Evolutionary conservation across 2,329 filamentous ascomycete species (phyloP).

Genomic region (Aschersonia sp.): DNA sequence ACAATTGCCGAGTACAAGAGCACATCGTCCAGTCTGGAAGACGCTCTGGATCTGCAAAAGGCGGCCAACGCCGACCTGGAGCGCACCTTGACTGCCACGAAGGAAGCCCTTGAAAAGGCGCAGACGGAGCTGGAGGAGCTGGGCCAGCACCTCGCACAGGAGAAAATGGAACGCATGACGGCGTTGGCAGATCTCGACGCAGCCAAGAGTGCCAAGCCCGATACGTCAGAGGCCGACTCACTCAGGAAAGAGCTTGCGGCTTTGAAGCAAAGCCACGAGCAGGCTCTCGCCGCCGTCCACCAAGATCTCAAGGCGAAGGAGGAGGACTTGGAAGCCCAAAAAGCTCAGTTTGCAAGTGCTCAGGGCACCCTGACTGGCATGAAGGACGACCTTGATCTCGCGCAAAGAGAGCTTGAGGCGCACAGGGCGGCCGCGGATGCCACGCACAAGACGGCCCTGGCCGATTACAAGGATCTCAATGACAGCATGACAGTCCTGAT

Average conservation of each 20-base stretch:
- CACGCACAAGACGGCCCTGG: slow-evolving; percentile 37
- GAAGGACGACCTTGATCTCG: slow-evolving; percentile 29
- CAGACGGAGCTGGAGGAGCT: slow-evolving; percentile 34
- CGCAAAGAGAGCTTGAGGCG: slow-evolving; percentile 38
- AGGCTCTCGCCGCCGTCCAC: slow-evolving; percentile 20
- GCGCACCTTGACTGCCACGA: slow-evolving; percentile 20
- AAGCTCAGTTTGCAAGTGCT: slow-evolving; percentile 19
- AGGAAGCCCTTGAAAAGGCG: slow-evolving; percentile 27
- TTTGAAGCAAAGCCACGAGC: slow-evolving; percentile 31
- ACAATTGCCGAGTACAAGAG: slow-evolving; percentile 23
- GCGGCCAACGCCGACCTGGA: slow-evolving; percentile 21
- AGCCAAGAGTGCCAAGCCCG: slow-evolving; percentile 37
- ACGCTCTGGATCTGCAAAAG: slow-evolving; percentile 20
- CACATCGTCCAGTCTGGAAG: slow-evolving; percentile 18
- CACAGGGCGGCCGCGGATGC: slow-evolving; percentile 34
- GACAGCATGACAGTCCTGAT: slow-evolving; percentile 46
- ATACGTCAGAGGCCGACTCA: slow-evolving; percentile 38
- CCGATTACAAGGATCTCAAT: slow-evolving; percentile 49
- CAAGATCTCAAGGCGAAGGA: slow-evolving; percentile 20
- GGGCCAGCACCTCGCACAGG: slow-evolving; percentile 37
- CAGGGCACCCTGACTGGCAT: slow-evolving; percentile 17
- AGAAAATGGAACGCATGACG: slow-evolving; percentile 45
- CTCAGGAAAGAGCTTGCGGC: slow-evolving; percentile 34
- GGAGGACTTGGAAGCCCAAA: slow-evolving; percentile 18
- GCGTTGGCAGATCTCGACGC: slow-evolving; percentile 47